Base-by-base conservation (phyloP, 371 early-diverging fungal genomes). In the Mucor mucedo region DNA sequence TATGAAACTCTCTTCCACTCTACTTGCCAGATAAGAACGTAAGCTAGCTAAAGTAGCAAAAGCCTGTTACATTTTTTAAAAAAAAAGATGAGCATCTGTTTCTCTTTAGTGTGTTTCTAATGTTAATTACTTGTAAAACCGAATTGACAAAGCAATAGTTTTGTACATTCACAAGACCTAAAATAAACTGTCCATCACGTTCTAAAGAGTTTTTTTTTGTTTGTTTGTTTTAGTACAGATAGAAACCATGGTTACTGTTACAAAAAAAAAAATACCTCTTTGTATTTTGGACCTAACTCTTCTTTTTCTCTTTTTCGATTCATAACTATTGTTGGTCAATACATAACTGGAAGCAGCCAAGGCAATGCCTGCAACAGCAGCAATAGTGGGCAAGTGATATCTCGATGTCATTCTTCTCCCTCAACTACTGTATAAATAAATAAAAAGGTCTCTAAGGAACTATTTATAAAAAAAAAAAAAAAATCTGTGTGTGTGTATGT, bases 71-170 rank as follows among this genome's bases (percentile, higher is more conserved):
- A 21, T 21, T 21, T 9, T 21, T 21, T 9, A 29, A 9, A 40
- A 16, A 5, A 47, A 11, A 30, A 11, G 35, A 30, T 58, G 45
- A 41, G 39, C 38, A 35, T 42, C 14, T 21, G 21, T 13, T n/a
- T 44, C 2, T 44, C 40, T 42, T 58, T 48, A 42, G 30, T 30
- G 9, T 10, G 27, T 47, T 13, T n/a, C 29, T 13, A 10, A 4
- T 7, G 7, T 45, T 60, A 8, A 11, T 52, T 65, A 88, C 89
- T 84, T 95, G 96, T 40, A 95, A 69, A 7, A 94, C 92, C 21
- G 90, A 86, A 74, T 95, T 95, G 65, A 94, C 78, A 66, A 95
- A 95, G 78, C 96, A 95, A 45, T 94, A 89, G 71, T 95, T 95
- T 39, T 95, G 94, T 32, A 88, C 76, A 65, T 95, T 95, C 44